These are phyloP conservation scores for Cordyceps cicadae DNA, from an alignment of 2,329 filamentous ascomycete genomes.

Conservation along the genomic window DNA sequence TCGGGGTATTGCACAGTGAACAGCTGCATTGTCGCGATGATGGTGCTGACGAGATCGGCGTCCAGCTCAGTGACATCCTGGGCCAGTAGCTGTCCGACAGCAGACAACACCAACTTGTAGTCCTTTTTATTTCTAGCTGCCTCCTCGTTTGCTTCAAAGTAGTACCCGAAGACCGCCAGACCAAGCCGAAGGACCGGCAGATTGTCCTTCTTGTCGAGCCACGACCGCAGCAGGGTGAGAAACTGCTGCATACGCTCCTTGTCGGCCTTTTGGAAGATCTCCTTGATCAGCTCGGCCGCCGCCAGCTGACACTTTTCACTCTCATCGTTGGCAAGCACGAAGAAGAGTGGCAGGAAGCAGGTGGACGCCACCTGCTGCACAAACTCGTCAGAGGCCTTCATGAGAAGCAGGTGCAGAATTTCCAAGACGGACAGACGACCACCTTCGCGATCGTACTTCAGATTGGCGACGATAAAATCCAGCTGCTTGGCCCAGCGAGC, in stretches of 20 bases:
- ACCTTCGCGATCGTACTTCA: constrained; percentile 82
- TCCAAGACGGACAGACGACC: constrained; percentile 92
- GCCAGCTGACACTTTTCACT: constrained; percentile 77
- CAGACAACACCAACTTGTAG: constrained; percentile 51
- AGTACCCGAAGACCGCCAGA: constrained; percentile 73
- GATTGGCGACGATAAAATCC: constrained; percentile 78
- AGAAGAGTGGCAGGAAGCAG: constrained; percentile 78
- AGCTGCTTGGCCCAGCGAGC: constrained; percentile 84
- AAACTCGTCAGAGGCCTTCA: constrained; percentile 73
- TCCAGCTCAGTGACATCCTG: constrained; percentile 46
- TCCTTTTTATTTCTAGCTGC: constrained; percentile 58
- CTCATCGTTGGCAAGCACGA: constrained; percentile 82
- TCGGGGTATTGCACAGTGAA: constrained; percentile 60
- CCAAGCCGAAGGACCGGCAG: constrained; percentile 61
- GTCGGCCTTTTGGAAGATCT: constrained; percentile 71
- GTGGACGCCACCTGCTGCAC: constrained; percentile 73
- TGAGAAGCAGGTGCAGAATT: constrained; percentile 74
- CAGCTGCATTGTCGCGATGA: constrained; percentile 60
- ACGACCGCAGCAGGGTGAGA: constrained; percentile 60
- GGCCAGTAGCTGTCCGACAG: constrained; percentile 44
- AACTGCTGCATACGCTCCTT: constrained; percentile 64
- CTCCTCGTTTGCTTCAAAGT: constrained; percentile 62
- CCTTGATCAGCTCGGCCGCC: constrained; percentile 70
- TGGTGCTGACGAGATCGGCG: constrained; percentile 66
- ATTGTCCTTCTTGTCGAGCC: constrained; percentile 70